phyloP scores from a whole-genome alignment of 2,329 filamentous ascomycete species.

The Aspergillus terreus region DNA sequence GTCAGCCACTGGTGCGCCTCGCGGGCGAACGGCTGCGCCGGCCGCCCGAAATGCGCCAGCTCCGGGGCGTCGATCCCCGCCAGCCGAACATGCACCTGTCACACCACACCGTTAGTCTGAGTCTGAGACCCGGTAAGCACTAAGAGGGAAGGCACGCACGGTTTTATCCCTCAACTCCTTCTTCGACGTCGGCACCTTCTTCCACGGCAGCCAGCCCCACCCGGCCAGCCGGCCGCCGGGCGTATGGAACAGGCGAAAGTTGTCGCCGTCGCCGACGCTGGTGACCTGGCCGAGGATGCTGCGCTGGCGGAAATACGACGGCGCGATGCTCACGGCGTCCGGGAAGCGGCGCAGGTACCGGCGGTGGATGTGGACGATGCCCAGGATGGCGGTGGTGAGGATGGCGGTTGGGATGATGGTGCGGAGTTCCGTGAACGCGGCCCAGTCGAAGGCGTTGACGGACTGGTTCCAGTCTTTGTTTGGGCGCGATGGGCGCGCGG shows the following conservation, averaged over 20 bases:
- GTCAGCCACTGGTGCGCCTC: conserved; percentile 83
- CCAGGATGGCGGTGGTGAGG: conserved; percentile 36
- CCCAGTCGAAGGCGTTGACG: conserved; percentile 41
- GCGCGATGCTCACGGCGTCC: conserved; percentile 68
- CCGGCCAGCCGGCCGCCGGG: conserved; percentile 82
- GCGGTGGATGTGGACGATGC: conserved; percentile 33
- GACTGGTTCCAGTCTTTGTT: conserved; percentile 38
- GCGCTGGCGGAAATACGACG: conserved; percentile 68
- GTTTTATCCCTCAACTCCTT: conserved; percentile 72
- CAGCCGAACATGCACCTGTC: conserved; percentile 74
- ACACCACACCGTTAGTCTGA: background rate
- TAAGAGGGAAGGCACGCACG: conserved; percentile 46
- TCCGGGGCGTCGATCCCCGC: conserved; percentile 94
- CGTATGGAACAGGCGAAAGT: conserved; percentile 91
- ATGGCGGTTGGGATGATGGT: conserved; percentile 37
- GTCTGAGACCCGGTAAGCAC: background rate
- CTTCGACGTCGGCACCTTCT: conserved; percentile 66
- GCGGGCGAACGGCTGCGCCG: conserved; percentile 75
- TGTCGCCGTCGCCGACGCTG: conserved; percentile 93
- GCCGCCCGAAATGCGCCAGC: conserved; percentile 83
- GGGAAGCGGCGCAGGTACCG: conserved; percentile 79
- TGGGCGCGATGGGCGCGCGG: conserved; percentile 6
- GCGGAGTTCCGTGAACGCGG: conserved; percentile 32
- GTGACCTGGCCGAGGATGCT: conserved; percentile 84
- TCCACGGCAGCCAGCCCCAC: conserved; percentile 82